These are phyloP conservation scores for Fusarium graminum DNA, from an alignment of 2,329 filamentous ascomycete species.

Conservation along the genomic window DNA sequence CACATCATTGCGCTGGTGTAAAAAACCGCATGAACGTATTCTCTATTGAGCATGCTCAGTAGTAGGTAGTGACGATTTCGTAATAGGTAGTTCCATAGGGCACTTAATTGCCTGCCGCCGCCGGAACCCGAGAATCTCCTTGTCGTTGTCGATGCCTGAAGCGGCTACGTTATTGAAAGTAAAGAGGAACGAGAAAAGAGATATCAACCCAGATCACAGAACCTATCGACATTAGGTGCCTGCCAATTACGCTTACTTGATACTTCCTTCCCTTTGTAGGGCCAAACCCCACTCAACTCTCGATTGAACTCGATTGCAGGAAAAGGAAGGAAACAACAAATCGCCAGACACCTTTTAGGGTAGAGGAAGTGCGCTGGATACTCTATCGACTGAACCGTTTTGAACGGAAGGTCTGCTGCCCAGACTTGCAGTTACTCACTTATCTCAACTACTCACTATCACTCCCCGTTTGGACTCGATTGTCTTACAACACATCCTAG, in stretches of 20 bases:
- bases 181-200: conserved; percentile 24
- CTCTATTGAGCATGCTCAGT: not conserved
- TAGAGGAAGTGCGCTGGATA: conserved; percentile 13
- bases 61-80: not conserved
- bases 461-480: conserved; percentile 30
- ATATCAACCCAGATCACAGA: conserved; percentile 9
- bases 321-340: conserved; percentile 6
- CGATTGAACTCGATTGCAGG: conserved; percentile 1
- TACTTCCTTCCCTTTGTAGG: not conserved
- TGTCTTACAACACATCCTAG: conserved; percentile 24
- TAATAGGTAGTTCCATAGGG: conserved; percentile 10
- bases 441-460: conserved; percentile 13
- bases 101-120: conserved; percentile 25
- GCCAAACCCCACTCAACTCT: not conserved
- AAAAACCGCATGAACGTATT: not conserved
- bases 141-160: conserved; percentile 26
- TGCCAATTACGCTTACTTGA: not conserved
- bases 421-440: not conserved
- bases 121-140: conserved; percentile 20
- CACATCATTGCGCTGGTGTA: not conserved
- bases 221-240: not conserved
- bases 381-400: conserved; percentile 2
- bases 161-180: conserved; percentile 17
- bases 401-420: not conserved
- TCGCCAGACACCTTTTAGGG: not conserved